Conservation (phyloP, 768 basidiomycete genomes). For the Termitomyces heimii region DNA sequence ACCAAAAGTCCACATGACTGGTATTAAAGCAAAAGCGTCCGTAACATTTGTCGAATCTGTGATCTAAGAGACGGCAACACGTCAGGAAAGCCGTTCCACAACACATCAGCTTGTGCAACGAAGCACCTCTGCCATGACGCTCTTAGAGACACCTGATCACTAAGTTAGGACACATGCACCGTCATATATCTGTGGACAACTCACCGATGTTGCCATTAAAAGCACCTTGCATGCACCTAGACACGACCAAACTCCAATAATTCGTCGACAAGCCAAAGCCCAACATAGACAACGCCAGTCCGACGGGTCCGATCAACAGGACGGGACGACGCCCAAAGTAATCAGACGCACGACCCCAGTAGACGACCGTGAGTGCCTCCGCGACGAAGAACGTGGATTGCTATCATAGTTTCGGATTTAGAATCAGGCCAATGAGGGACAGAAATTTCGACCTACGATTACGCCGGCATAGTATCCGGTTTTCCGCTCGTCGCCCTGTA, state of each 20-base stretch:
- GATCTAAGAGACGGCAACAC: conserved; percentile 10
- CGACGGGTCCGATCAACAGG: conserved; percentile 26
- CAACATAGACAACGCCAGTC: conserved; percentile 23
- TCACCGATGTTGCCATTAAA: conserved; percentile 37
- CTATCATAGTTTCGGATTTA: conserved; percentile 9
- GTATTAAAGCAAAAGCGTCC: conserved; percentile 22
- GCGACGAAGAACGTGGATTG: conserved; percentile 30
- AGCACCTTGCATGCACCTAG: conserved; percentile 16
- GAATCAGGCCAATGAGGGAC: not conserved
- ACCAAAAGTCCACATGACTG: conserved; percentile 22
- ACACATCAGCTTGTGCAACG: not conserved
- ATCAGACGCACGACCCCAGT: conserved; percentile 30
- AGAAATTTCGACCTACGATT: conserved; percentile 26
- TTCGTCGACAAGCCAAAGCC: conserved; percentile 27
- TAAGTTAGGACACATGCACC: not conserved
- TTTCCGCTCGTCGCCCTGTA: conserved; percentile 35
- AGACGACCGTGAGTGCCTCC: conserved; percentile 23
- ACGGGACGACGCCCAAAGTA: conserved; percentile 26
- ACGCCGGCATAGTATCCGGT: conserved; percentile 45
- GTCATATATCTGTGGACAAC: not conserved
- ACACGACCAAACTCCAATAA: conserved; percentile 11
- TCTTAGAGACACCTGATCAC: conserved; percentile 13
- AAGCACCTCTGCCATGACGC: conserved; percentile 16
- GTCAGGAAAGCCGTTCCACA: not conserved
- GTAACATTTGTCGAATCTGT: conserved; percentile 22